These are phyloP conservation scores for Salinomyces thailandicus DNA, from an alignment of 2,329 filamentous ascomycete species.

Conservation along the genomic window DNA sequence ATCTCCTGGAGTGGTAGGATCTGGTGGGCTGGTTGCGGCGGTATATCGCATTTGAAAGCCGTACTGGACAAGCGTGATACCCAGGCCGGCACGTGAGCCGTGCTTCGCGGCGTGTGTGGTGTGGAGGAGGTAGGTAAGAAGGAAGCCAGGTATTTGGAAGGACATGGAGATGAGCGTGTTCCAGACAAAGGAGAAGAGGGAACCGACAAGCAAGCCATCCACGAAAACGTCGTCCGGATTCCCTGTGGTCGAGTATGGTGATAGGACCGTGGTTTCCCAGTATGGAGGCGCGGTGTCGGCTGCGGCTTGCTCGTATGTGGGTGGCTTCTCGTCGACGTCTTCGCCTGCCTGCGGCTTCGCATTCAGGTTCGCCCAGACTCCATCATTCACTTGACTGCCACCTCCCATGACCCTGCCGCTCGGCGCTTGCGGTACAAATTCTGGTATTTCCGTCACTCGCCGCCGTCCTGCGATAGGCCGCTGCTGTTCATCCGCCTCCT, in stretches of 20 bases:
- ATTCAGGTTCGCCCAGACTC: conserved; percentile 89
- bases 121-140: conserved; percentile 94
- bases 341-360: conserved; percentile 78
- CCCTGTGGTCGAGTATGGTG: conserved; percentile 77
- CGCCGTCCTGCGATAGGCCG: conserved; percentile 11
- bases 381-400: conserved; percentile 67
- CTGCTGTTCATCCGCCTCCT: neutral
- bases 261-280: conserved; percentile 97
- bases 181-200: conserved; percentile 79
- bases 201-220: conserved; percentile 86
- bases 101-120: conserved; percentile 98
- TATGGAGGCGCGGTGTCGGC: conserved; percentile 93
- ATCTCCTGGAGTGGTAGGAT: too few species aligned
- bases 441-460: conserved; percentile 45
- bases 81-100: conserved; percentile 84
- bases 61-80: conserved; percentile 90
- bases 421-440: conserved; percentile 32
- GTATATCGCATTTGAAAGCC: conserved; percentile 81
- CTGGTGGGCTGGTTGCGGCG: conserved; percentile 22
- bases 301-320: conserved; percentile 97
- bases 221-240: conserved; percentile 92
- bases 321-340: conserved; percentile 82
- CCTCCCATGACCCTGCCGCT: conserved; percentile 54
- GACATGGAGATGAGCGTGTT: conserved; percentile 96
- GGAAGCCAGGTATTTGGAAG: conserved; percentile 92